A percentile compares a stretch with the other conserved stretches of the same genome.
phyloP scores from a whole-genome alignment of 768 basidiomycete species.

The Hirschioporus abietinus region DNA sequence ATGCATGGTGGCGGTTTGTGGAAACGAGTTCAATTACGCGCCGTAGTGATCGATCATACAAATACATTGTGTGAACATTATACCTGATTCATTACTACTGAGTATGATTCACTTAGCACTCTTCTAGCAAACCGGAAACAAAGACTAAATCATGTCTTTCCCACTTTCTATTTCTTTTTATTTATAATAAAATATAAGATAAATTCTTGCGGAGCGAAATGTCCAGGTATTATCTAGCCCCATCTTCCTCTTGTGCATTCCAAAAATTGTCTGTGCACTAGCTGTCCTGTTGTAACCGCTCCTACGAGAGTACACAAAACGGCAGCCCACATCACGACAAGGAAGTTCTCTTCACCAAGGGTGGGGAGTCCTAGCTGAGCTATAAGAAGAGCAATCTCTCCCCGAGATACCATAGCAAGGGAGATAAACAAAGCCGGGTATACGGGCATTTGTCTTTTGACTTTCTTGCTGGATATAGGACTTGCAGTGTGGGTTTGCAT shows the following conservation, averaged over 20 bases:
- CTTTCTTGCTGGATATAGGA: neutral
- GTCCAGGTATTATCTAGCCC: neutral
- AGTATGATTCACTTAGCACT: too few species aligned
- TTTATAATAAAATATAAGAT: neutral
- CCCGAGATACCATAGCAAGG: constrained; percentile 59
- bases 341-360: constrained; percentile 14
- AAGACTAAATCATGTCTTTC: neutral
- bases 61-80: neutral
- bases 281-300: neutral
- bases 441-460: constrained; percentile 14
- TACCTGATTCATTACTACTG: neutral
- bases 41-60: constrained; percentile 7
- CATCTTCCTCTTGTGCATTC: neutral
- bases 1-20: constrained; percentile 31
- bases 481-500: neutral
- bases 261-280: neutral
- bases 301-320: constrained; percentile 1
- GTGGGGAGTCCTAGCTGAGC: constrained; percentile 38
- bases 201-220: neutral
- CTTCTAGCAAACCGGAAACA: too few species aligned
- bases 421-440: constrained; percentile 39
- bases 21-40: constrained; percentile 5
- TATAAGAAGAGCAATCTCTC: constrained; percentile 64
- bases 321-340: constrained; percentile 1
- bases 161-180: neutral